Evolutionary conservation across 176 grass and related monocot species (phyloP).

Genomic region (Oryza officinalis): DNA sequence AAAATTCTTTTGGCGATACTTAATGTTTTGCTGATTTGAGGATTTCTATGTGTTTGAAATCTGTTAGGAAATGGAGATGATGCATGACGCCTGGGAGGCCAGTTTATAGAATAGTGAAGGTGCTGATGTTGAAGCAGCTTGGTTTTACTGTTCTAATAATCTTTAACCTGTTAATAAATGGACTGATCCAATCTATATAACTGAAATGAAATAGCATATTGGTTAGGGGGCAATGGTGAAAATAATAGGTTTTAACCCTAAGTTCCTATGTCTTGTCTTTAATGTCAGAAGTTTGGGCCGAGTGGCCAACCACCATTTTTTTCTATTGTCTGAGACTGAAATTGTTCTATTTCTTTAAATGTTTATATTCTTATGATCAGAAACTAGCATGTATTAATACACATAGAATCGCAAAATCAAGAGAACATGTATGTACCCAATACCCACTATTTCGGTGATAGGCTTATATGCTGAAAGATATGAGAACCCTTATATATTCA

Average conservation of each 20-base stretch:
- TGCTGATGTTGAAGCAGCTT: slow-evolving; percentile 24
- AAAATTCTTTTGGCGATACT: slow-evolving; percentile 1
- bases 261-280: background rate
- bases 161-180: background rate
- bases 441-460: background rate
- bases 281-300: background rate
- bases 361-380: background rate
- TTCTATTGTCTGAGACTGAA: background rate
- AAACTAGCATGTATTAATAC: background rate
- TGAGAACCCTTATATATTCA: background rate
- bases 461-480: background rate
- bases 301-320: background rate
- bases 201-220: background rate
- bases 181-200: background rate
- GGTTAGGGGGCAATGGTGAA: background rate
- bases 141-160: slow-evolving; percentile 19
- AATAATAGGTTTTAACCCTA: background rate
- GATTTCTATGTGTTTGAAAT: slow-evolving; percentile 32
- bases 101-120: slow-evolving; percentile 24
- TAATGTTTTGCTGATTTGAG: slow-evolving; percentile 32
- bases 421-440: too few relatives aligned
- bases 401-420: background rate
- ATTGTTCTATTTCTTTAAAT: background rate
- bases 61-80: slow-evolving; percentile 53
- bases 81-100: slow-evolving; percentile 47